Base-by-base conservation (phyloP, 441 rosid genomes). In the Corymbia citriodora region DNA sequence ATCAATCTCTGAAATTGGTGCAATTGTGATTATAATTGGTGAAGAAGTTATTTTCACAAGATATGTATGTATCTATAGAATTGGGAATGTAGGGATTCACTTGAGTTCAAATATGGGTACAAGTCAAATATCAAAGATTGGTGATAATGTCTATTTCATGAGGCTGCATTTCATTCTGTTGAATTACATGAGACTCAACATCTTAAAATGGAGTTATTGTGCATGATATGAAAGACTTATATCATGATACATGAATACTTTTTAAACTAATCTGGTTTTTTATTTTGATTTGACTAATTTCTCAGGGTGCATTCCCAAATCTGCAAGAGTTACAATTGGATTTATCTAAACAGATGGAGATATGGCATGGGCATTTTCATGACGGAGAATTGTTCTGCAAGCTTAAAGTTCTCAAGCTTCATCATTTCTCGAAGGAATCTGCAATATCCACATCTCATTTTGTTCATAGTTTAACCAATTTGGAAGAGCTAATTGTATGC, bases 141-240 rank as follows among this genome's bases (percentile, higher is more conserved):
- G 65, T 0, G 6, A 25, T 1, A 25, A 59, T 25, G n/a, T 25
- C n/a, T 25, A 25, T 3, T 59, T 3, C 65, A 59, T 10, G 59
- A 55, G 25, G 59, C 4, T 23, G 3, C 10, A 18, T 55, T 55
- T 19, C 61, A 10, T 55, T 55, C 2, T 0, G 11, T 55, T 55
- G 61, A 55, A 55, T 55, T 2, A 0, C 9, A 55, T 9, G 27
- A 55, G 61, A 55, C 61, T 21, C 27, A 55, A 55, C 27, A 3
- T 55, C 8, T 59, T 59, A 59, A 10, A 59, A 59, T 59, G 65
- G 15, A 57, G 0, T 59, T 59, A 25, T 59, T 25, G 29, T 12
- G 0, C 1, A 3, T 0, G 0, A 59, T 59, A 11, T 59, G 65
- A 1, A 59, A 8, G 65, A 59, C 65, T 59, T 59, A 9, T 10